Percentiles rank a stretch among this genome's conserved stretches.
Evolutionary conservation across 805 yeast genomes (phyloP).

Genomic region (Candida nemodendra): DNA sequence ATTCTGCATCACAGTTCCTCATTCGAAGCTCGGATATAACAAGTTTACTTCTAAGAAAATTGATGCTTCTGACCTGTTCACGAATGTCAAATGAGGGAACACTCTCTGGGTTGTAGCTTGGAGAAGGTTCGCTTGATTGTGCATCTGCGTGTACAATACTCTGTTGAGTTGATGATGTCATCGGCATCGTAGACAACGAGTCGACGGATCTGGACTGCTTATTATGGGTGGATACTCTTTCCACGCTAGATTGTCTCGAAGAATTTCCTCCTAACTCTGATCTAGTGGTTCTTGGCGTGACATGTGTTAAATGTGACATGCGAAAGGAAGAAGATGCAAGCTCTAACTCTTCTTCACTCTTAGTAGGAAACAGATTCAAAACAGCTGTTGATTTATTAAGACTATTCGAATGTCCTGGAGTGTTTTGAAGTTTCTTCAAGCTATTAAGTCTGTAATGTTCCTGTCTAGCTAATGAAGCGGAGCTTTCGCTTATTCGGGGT

Average conservation of each 20-base stretch:
- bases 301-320: neutral
- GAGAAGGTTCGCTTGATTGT: conserved; percentile 1
- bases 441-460: conserved; percentile 25
- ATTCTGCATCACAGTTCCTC: conserved; percentile 16
- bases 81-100: conserved; percentile 8
- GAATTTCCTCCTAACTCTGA: neutral
- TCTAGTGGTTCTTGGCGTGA: neutral
- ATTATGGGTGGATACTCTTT: neutral
- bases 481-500: conserved; percentile 24
- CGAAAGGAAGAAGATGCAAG: conserved; percentile 1
- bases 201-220: neutral
- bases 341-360: conserved; percentile 14
- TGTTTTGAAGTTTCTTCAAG: conserved; percentile 15
- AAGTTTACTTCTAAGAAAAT: conserved; percentile 14
- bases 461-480: conserved; percentile 27
- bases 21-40: conserved; percentile 19
- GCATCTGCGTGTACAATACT: neutral
- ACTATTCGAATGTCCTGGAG: conserved; percentile 12
- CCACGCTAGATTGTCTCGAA: neutral
- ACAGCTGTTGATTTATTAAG: conserved; percentile 7
- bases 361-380: conserved; percentile 4
- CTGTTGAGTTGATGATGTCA: neutral
- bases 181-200: neutral
- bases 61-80: conserved; percentile 15
- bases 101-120: conserved; percentile 7